A percentile compares a stretch with the other conserved stretches of the same genome.
These are phyloP conservation scores for Scolecobasidium constrictum DNA, from an alignment of 2,329 filamentous ascomycete species.

Conservation along the genomic window DNA sequence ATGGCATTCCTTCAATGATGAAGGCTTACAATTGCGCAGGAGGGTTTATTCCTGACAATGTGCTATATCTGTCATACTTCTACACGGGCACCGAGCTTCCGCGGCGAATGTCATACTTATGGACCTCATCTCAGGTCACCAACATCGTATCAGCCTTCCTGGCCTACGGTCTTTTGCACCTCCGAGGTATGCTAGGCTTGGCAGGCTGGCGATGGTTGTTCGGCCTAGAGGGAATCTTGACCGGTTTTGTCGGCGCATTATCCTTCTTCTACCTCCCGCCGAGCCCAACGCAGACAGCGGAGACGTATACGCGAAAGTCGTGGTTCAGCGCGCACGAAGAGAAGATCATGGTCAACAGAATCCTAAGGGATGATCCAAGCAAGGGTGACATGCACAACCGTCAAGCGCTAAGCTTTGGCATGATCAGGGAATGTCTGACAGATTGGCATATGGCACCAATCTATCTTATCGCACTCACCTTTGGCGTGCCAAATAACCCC, in stretches of 20 bases:
- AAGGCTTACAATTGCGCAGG: no score
- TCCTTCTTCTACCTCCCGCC: conserved; percentile 15
- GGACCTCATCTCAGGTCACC: conserved; percentile 23
- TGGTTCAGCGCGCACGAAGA: conserved; percentile 38
- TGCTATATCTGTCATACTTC: no score
- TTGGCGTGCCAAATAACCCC: conserved; percentile 21
- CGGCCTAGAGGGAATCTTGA: conserved; percentile 13
- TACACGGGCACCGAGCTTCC: conserved; percentile 24
- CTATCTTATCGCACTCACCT: conserved; percentile 23
- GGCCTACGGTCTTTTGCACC: conserved; percentile 24
- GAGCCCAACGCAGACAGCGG: conserved; percentile 19
- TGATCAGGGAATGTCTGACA: conserved; percentile 38
- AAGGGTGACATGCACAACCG: conserved; percentile 53
- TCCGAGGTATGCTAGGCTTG: conserved; percentile 15
- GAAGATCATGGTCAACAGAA: conserved; percentile 16
- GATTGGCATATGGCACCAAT: conserved; percentile 44
- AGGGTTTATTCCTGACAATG: no score
- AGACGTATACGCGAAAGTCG: no score
- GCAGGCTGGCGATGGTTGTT: conserved; percentile 17
- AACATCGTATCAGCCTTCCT: conserved; percentile 24
- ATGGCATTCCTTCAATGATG: no score
- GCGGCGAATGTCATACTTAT: conserved; percentile 25
- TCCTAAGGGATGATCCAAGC: conserved; percentile 21
- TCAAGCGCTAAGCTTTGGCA: conserved; percentile 36
- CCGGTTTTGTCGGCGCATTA: conserved; percentile 12